Evolutionary conservation across 164 flowering plant species (phyloP).

Genomic region (Macadamia tetraphylla): DNA sequence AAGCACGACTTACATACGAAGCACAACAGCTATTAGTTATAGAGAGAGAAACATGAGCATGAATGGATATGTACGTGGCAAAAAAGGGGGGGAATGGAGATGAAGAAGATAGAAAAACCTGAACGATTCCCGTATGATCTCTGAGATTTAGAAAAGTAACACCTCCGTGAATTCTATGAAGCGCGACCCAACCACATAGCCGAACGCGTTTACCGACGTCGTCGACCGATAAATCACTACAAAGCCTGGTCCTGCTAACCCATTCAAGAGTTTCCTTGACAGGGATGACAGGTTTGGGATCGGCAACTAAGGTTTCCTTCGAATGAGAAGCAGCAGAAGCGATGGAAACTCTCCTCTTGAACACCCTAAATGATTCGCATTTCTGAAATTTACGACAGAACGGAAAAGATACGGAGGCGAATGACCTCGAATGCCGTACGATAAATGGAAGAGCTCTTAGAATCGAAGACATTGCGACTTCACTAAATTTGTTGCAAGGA

Average conservation of each 20-base stretch:
- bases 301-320: constrained; percentile 22
- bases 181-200: constrained; percentile 96
- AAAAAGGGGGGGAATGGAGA: too few species aligned
- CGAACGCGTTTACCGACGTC: constrained; percentile 76
- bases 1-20: too few species aligned
- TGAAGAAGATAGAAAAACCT: constrained; percentile 28
- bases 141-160: constrained; percentile 84
- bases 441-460: constrained; percentile 27
- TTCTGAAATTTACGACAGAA: constrained; percentile 15
- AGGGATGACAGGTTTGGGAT: constrained; percentile 12
- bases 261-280: constrained; percentile 46
- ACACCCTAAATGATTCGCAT: constrained; percentile 5
- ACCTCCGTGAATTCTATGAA: constrained; percentile 86
- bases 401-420: constrained; percentile 11
- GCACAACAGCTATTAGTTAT: too few species aligned
- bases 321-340: constrained; percentile 22
- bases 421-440: constrained; percentile 19
- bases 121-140: constrained; percentile 85
- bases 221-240: constrained; percentile 53
- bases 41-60: too few species aligned
- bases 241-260: constrained; percentile 57
- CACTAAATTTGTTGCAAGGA: too few species aligned
- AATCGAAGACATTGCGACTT: constrained; percentile 15
- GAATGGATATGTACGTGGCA: too few species aligned
- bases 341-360: constrained; percentile 13